A percentile compares a stretch with the other conserved stretches of the same genome.
These are phyloP conservation scores for Toxoplasma gondii DNA, from an alignment of 169 alveolate species.

Conservation along the genomic window DNA sequence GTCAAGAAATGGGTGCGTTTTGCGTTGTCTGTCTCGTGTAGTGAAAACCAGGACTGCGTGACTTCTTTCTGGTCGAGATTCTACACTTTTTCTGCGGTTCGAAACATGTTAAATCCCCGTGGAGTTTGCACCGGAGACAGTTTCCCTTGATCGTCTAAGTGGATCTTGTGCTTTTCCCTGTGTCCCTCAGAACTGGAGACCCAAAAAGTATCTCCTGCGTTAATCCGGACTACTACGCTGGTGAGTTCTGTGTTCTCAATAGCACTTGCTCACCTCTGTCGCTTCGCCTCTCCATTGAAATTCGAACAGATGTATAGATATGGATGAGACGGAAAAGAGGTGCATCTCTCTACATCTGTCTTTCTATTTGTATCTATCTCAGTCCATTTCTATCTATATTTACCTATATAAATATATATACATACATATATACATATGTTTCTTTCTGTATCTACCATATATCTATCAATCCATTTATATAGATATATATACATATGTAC, in stretches of 20 bases:
- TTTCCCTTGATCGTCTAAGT: neutral
- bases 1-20: no score
- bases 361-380: neutral
- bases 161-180: neutral
- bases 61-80: no score
- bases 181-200: slow-evolving; percentile 31
- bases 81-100: no score
- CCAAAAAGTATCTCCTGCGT: slow-evolving; percentile 40
- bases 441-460: no score
- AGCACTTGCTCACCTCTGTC: neutral
- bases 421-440: neutral
- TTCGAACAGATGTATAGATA: no score
- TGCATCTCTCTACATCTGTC: no score
- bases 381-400: neutral
- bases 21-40: no score
- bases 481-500: neutral
- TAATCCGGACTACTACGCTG: slow-evolving; percentile 37
- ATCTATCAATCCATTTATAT: neutral
- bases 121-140: no score
- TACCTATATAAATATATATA: no score
- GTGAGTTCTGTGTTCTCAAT: neutral
- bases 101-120: no score
- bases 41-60: no score
- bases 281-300: neutral
- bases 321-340: no score